These are phyloP conservation scores for Chlamydomonas applanata DNA, from an alignment of 139 green algal genomes.

Conservation along the genomic window DNA sequence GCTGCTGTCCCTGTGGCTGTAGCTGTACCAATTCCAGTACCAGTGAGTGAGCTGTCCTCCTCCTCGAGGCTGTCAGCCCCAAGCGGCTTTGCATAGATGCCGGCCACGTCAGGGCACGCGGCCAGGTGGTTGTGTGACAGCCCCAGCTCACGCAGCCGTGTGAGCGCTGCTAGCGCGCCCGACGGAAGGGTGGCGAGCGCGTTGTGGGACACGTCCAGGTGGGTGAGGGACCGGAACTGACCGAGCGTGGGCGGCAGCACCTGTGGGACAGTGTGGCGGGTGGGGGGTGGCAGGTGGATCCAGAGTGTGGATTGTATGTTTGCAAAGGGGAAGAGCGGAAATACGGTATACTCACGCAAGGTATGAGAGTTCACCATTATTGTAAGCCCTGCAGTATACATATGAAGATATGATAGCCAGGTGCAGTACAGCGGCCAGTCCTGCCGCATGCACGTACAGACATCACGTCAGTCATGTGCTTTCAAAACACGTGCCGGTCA, in stretches of 20 bases:
- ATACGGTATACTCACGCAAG: no score
- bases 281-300: not conserved
- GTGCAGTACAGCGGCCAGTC: no score
- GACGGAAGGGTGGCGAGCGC: slow-evolving; percentile 8
- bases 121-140: slow-evolving; percentile 15
- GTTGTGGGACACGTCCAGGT: slow-evolving; percentile 10
- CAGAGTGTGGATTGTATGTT: not conserved
- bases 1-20: not conserved
- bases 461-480: no score
- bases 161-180: slow-evolving; percentile 10
- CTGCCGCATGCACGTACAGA: no score
- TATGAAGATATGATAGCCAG: no score
- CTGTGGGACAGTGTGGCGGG: not conserved
- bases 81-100: not conserved
- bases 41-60: not conserved
- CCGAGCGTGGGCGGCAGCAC: not conserved
- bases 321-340: no score
- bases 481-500: no score
- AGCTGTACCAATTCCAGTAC: not conserved
- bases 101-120: slow-evolving; percentile 1
- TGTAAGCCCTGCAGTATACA: no score
- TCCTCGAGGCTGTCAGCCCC: not conserved
- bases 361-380: no score
- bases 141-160: not conserved
- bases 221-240: no score